Evolutionary conservation across 495 filamentous ascomycete species (phyloP), one percentile per base, ranked within the genome.

Genomic region (Penicillium roqueforti): DNA sequence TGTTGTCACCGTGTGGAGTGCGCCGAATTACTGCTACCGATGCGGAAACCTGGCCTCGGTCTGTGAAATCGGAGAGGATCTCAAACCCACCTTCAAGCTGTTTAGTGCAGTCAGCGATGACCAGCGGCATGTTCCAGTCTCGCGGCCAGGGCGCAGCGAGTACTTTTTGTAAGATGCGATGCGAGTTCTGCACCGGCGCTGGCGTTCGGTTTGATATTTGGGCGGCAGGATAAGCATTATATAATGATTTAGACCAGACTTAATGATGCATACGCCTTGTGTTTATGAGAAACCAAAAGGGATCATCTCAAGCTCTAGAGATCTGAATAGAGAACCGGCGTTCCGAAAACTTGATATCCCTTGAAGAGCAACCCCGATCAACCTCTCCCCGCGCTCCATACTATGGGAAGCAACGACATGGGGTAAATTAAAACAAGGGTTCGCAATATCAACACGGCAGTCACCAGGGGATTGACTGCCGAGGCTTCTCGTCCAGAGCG

Each of bases 1-100:
- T 22, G 93, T 98, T 47, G 93, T 97, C n/a, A 98, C 93, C 0
- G 93, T 98, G 28, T 98, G 93, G 93, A 95, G 89, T 26, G 93
- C 93, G 1, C 93, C 93, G 10, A 98, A 98, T 71, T 98, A 98
- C 80, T 98, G 93, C 74, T 98, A 98, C 68, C 88, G 93, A 28
- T 98, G 93, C 63, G 93, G 93, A 47, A 98, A 98, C 61, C 85
- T 98, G 32, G 93, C 93, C 10, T 95, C 89, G 13, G 96, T 98
- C 62, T 97, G 96, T 86, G 92, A 91, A 50, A 83, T 98, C 38
- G 83, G 84, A 28, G 87, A 88, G 53, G 87, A 95, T 59, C 77
- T 95, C 19, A 81, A 89, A 31, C 91, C 91, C 6, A 85, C 85
- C 50, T 98, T 97, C 76, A 91, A 86, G 70, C 91, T 98, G 53